Evolutionary conservation across 202 grass and related monocot genomes (phyloP), one percentile per base, ranked within the genome.

Genomic region (Cymbopogon flexuosus): DNA sequence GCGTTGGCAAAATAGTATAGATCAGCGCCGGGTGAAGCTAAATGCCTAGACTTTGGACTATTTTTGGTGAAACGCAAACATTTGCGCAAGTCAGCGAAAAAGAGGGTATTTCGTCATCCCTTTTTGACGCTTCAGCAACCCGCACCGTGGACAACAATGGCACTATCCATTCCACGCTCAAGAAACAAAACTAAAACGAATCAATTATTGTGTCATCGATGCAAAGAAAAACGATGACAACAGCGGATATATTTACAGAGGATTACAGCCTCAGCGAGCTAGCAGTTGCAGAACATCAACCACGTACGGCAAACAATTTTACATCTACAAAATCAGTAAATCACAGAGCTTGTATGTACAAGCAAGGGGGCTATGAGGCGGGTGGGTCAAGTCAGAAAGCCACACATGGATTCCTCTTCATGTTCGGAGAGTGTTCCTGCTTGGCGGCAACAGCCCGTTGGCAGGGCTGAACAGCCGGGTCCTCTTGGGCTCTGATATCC

Each of bases 401-500:
- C 13, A 37, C 57, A 37, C 86, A 62, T 18, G 18, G 27, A 21
- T 19, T 89, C 67, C 30, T 71, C 23, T 68, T 84, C 87, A 85
- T 30, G 47, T 82, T 79, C 34, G 73, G 73, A 54, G 73, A 63
- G 66, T 68, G 62, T 62, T 81, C 62, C 70, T 71, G 65, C 41
- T 85, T 2, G 37, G 73, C 23, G 5, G 68, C 18, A 51, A 40
- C 12, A 37, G 30, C 62, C 3, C 16, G 3, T 14, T 75, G 16
- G 58, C 77, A 8, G 81, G 81, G 9, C 21, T 37, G 24, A 46
- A 85, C 9, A 85, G 23, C 73, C 87, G 76, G 13, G 31, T 82
- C 42, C 83, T 56, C 60, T 89, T 89, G 1, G 66, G 46, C 65
- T 85, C 83, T 2, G 87, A 89, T 79, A 89, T 89, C 68, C 72